These are phyloP conservation scores for Cyamopsis tetragonoloba DNA, from an alignment of 306 rosid species.

Conservation along the genomic window DNA sequence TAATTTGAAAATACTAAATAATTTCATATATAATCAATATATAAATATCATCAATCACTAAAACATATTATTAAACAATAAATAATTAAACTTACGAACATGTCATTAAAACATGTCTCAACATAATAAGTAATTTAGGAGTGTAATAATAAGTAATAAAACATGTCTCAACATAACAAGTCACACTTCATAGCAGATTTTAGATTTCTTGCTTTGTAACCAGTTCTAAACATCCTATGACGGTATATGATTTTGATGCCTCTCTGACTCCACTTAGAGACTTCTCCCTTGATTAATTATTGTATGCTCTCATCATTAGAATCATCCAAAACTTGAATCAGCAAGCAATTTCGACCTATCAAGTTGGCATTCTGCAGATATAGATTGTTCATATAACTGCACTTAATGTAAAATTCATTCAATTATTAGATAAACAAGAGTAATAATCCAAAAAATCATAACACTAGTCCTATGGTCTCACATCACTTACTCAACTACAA, in stretches of 20 bases:
- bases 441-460: no score
- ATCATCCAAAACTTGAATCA: slow-evolving; percentile 59
- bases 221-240: slow-evolving; percentile 50
- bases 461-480: neutral
- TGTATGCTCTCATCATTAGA: slow-evolving; percentile 52
- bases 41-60: no score
- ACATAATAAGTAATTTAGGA: no score
- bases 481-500: neutral
- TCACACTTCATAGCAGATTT: slow-evolving; percentile 63
- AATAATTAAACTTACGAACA: no score
- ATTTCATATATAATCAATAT: no score
- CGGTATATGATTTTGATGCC: slow-evolving; percentile 52
- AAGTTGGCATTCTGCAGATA: slow-evolving; percentile 55
- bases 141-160: no score
- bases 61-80: no score
- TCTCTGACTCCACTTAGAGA: slow-evolving; percentile 48
- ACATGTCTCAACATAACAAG: no score
- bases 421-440: neutral
- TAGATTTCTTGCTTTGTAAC: slow-evolving; percentile 62
- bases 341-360: slow-evolving; percentile 51
- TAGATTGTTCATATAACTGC: slow-evolving; percentile 62
- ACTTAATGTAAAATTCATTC: slow-evolving; percentile 15
- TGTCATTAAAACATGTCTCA: no score
- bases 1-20: no score
- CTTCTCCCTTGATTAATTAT: slow-evolving; percentile 50